Evolutionary conservation across 2,329 filamentous ascomycete genomes (phyloP), one percentile per base, ranked within the genome.

Genomic region (Beauveria australis): DNA sequence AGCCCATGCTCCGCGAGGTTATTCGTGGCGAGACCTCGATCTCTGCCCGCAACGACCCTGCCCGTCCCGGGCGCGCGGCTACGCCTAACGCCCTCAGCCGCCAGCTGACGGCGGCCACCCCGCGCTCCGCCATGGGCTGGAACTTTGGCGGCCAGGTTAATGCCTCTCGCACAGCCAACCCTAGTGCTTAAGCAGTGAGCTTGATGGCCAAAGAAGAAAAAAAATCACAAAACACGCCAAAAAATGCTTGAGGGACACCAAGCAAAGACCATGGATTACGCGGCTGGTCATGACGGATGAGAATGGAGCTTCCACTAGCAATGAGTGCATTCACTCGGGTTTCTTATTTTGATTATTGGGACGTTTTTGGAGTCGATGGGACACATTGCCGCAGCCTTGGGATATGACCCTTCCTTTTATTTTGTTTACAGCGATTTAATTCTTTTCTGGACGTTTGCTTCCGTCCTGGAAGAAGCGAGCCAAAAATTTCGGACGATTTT

Each of bases 1-100:
- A 81, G 63, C 76, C 76, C 53, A 74, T 82, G 64, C 76, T 86
- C 43, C 76, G 81, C 28, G 75, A 76, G 24, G 76, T 75, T 9
- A 68, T 84, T 18, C 75, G 76, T 46, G 69, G 69, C 9, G 77
- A 79, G 62, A 67, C 66, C 49, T 64, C 65, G 46, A 43, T 22
- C 40, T 63, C 63, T 10, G 64, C 10, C 53, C 49, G 58, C 49
- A 22, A 40, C 58, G 58, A 54, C 43, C 58, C 58, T 3, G 58
- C 58, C 10, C 58, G 22, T 14, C 41, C 41, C 2, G 41, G 67
- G 40, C 47, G 64, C 18, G 58, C 62, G 12, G 60, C 61, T 16
- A 56, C 66, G 9, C 53, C 62, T 9, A 63, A 47, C 26, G 61
- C 41, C 26, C 44, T 58, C 12, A 62, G 63, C 62, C 64, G 61